Evolutionary conservation across 257 asterid genomes (phyloP).

Genomic region (Verbena officinalis): DNA sequence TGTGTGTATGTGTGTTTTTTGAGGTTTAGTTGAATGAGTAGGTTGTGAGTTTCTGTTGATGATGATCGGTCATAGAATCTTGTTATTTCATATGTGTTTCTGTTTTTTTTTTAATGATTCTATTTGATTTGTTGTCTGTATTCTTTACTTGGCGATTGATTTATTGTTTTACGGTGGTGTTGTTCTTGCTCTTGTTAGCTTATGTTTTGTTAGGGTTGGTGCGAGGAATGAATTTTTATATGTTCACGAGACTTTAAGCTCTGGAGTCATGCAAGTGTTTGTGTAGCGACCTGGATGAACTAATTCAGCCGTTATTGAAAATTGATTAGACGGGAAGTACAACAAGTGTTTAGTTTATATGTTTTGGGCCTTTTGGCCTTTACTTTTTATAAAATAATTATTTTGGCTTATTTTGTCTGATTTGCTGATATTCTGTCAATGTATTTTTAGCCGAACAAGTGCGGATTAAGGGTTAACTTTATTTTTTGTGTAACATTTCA

Average conservation of each 20-base stretch:
- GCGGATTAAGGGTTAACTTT: neutral
- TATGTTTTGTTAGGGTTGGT: neutral
- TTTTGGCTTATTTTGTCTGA: conserved; percentile 6
- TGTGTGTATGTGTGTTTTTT: neutral
- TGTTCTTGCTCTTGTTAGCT: neutral
- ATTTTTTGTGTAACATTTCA: too few species aligned
- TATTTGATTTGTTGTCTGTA: neutral
- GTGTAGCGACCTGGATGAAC: neutral
- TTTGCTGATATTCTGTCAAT: conserved; percentile 5
- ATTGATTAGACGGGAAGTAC: neutral
- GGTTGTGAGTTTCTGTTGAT: neutral
- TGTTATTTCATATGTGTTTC: neutral
- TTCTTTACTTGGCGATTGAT: neutral
- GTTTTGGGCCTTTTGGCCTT: too few species aligned
- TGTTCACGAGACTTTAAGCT: neutral
- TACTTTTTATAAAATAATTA: too few species aligned
- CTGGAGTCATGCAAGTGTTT: neutral
- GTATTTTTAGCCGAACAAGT: neutral
- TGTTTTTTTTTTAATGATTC: neutral
- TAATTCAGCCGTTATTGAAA: neutral
- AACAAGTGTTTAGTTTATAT: too few species aligned
- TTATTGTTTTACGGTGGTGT: neutral
- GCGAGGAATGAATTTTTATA: neutral
- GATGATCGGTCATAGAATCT: neutral
- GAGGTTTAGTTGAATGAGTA: neutral